These are phyloP conservation scores for Eucalyptus lansdowneana DNA, from an alignment of 345 rosid genomes.

Conservation along the genomic window DNA sequence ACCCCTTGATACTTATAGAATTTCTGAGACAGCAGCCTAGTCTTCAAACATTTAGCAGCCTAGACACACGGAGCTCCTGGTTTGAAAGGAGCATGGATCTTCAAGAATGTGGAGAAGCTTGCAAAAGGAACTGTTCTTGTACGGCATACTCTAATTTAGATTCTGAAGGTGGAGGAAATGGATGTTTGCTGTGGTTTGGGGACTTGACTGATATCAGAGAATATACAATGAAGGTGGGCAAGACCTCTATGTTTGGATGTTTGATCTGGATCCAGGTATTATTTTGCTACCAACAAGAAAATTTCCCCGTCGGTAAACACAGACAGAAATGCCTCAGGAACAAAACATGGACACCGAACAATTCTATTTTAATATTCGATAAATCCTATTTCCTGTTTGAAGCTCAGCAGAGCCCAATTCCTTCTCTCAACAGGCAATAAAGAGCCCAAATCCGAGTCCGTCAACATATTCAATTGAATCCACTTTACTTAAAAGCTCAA, in stretches of 20 bases:
- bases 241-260: neutral
- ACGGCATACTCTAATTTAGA: slow-evolving; percentile 24
- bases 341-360: neutral
- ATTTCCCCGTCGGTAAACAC: neutral
- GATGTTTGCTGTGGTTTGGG: slow-evolving; percentile 32
- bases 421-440: neutral
- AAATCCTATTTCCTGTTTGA: neutral
- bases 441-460: neutral
- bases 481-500: neutral
- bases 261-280: neutral
- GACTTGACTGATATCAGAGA: slow-evolving; percentile 24
- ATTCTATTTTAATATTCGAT: neutral
- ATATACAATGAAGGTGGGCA: neutral
- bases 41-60: neutral
- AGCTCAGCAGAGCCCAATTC: neutral
- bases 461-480: neutral
- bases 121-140: slow-evolving; percentile 32
- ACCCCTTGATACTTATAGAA: neutral
- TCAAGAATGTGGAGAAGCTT: slow-evolving; percentile 7
- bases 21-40: neutral
- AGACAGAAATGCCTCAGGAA: neutral
- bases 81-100: slow-evolving; percentile 3
- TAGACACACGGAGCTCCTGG: slow-evolving; percentile 9
- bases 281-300: neutral
- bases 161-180: slow-evolving; percentile 17